Percentiles rank a stretch among this genome's conserved stretches.
Conservation (phyloP, 306 rosid species). For the Boehmeria nivea region DNA sequence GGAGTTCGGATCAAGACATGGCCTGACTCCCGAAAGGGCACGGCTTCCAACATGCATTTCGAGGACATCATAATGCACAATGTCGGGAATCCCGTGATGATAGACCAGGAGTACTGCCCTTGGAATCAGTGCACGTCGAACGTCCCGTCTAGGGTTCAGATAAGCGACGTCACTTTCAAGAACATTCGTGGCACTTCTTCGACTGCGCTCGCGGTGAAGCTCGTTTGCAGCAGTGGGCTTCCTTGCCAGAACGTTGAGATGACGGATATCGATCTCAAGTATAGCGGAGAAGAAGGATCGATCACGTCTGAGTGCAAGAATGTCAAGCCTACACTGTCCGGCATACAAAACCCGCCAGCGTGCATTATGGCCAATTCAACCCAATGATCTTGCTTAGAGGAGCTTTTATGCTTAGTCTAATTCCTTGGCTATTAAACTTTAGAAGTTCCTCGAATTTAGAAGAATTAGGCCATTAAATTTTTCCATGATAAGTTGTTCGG, state of each 20-base stretch:
- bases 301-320: slow-evolving; percentile 26
- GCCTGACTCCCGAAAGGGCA: slow-evolving; percentile 7
- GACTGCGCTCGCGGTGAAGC: slow-evolving; percentile 23
- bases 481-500: too few relatives aligned
- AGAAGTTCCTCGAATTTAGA: too few relatives aligned
- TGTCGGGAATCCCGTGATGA: slow-evolving; percentile 20
- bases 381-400: too few relatives aligned
- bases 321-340: slow-evolving; percentile 25
- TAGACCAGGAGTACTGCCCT: slow-evolving; percentile 31
- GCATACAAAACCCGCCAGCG: slow-evolving; percentile 4
- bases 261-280: slow-evolving; percentile 23
- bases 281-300: slow-evolving; percentile 18
- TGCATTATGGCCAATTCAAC: neutral
- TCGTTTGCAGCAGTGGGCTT: slow-evolving; percentile 29
- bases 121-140: slow-evolving; percentile 25
- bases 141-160: slow-evolving; percentile 43
- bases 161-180: slow-evolving; percentile 42
- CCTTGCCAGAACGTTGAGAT: slow-evolving; percentile 43
- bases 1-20: slow-evolving; percentile 30
- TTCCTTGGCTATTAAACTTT: too few relatives aligned
- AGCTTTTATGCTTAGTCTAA: too few relatives aligned
- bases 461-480: too few relatives aligned
- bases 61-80: slow-evolving; percentile 13
- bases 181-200: slow-evolving; percentile 31
- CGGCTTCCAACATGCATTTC: slow-evolving; percentile 17